phyloP scores from a whole-genome alignment of 805 yeast genomes.

The Lachancea lanzarotensis region DNA sequence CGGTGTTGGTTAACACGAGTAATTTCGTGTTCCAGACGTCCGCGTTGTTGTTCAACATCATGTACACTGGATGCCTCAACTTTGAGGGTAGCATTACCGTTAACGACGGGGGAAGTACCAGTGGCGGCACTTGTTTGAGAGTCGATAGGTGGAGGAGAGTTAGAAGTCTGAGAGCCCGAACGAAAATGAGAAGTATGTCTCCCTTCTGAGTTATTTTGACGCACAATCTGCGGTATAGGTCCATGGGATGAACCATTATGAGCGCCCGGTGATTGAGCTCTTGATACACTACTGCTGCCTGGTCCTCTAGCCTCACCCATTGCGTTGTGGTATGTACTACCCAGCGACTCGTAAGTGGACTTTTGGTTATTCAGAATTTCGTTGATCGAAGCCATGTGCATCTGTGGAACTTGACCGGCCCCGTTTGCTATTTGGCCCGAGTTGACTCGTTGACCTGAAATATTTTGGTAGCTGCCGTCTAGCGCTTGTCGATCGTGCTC shows the following conservation, averaged over 20 bases:
- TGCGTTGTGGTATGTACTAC: background rate
- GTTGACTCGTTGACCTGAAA: background rate
- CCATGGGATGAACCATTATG: background rate
- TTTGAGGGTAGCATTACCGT: background rate
- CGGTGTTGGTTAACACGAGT: background rate
- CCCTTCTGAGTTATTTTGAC: constrained; percentile 1
- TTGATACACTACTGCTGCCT: background rate
- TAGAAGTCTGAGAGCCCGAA: constrained; percentile 32
- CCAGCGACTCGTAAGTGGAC: constrained; percentile 2
- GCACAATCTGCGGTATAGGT: constrained; percentile 1
- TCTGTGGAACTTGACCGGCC: constrained; percentile 7
- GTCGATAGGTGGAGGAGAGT: constrained; percentile 39
- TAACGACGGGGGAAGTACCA: background rate
- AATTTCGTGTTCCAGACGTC: background rate
- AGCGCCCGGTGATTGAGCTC: constrained; percentile 2
- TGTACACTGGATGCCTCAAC: background rate
- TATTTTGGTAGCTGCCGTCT: background rate
- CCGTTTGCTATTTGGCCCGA: background rate
- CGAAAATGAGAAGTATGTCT: background rate
- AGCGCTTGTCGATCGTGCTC: background rate
- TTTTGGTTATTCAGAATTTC: constrained; percentile 13
- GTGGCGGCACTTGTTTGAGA: constrained; percentile 1
- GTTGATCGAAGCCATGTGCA: constrained; percentile 19
- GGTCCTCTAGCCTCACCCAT: background rate
- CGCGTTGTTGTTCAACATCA: background rate